Percentiles rank a stretch among this genome's conserved stretches.
Evolutionary conservation across 371 early-diverging fungal genomes (phyloP).

Genomic region (Basidiobolus meristosporus): DNA sequence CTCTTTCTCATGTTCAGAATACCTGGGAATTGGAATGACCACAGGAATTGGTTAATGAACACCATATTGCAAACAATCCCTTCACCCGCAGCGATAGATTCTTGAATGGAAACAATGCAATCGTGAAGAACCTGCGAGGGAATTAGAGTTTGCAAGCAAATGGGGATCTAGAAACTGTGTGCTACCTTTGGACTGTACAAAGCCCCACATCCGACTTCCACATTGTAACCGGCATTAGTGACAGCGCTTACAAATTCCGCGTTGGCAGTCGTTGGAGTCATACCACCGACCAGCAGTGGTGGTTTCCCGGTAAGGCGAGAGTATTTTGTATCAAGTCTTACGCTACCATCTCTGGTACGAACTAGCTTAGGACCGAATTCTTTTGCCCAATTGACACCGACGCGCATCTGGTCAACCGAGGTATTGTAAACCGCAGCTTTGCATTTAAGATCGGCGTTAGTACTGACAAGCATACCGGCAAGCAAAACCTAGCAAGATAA

Average conservation of each 20-base stretch:
- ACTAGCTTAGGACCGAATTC: conserved; percentile 65
- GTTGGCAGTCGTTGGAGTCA: conserved; percentile 71
- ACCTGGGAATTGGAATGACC: conserved; percentile 90
- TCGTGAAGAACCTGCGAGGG: conserved; percentile 18
- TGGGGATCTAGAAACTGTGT: conserved; percentile 76
- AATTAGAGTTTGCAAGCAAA: conserved; percentile 13
- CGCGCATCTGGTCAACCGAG: conserved; percentile 51
- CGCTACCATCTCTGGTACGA: conserved; percentile 32
- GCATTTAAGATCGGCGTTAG: conserved; percentile 51
- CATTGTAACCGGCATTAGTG: conserved; percentile 84
- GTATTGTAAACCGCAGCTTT: conserved; percentile 68
- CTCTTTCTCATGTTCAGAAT: conserved; percentile 60
- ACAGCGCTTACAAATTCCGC: conserved; percentile 65
- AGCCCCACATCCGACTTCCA: conserved; percentile 79
- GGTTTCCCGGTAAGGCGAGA: conserved; percentile 72
- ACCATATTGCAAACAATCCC: conserved; percentile 81
- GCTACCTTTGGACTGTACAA: too few species aligned
- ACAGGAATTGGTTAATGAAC: conserved; percentile 82
- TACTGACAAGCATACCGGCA: conserved; percentile 46
- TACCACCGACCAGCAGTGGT: conserved; percentile 77
- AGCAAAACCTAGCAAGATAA: conserved; percentile 5
- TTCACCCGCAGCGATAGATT: conserved; percentile 53
- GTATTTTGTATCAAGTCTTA: conserved; percentile 81
- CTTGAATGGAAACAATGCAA: conserved; percentile 61
- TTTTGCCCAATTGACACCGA: conserved; percentile 77